A percentile compares a stretch with the other conserved stretches of the same genome.
Conservation (phyloP, 2,329 filamentous ascomycete genomes). For the Alternaria hordeiaustralica region DNA sequence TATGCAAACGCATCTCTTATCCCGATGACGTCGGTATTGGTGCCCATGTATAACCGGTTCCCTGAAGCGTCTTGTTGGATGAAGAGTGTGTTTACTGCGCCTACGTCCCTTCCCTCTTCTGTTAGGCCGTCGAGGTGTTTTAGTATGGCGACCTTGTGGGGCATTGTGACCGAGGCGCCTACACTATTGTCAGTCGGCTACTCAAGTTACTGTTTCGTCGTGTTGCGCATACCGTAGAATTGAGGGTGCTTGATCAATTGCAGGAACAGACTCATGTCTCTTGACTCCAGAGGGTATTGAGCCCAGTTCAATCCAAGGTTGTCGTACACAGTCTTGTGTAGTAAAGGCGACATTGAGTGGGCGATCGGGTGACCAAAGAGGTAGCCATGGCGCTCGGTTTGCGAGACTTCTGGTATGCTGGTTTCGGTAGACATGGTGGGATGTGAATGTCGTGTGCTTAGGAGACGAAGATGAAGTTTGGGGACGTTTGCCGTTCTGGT, state of each 20-base stretch:
- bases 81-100: constrained; percentile 82
- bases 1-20: constrained; percentile 73
- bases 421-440: constrained; percentile 23
- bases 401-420: constrained; percentile 18
- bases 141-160: constrained; percentile 80
- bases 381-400: constrained; percentile 57
- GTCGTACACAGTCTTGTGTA: constrained; percentile 63
- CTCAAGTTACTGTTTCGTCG: too few relatives aligned
- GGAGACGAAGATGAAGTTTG: not conserved
- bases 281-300: constrained; percentile 57
- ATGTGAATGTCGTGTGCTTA: not conserved
- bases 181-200: not conserved
- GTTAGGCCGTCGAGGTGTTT: constrained; percentile 75
- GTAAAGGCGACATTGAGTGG: constrained; percentile 62
- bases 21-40: constrained; percentile 82
- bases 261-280: constrained; percentile 53
- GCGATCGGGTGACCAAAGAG: constrained; percentile 64
- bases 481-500: not conserved
- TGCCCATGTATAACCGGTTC: constrained; percentile 67
- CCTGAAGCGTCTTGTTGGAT: constrained; percentile 59
- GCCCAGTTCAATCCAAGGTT: constrained; percentile 59
- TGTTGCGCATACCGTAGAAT: constrained; percentile 65
- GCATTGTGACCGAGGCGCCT: constrained; percentile 81
- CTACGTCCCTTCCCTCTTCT: constrained; percentile 73
- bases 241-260: constrained; percentile 61